Evolutionary conservation across 2,329 filamentous ascomycete species (phyloP).

Genomic region (Penicillium griseofulvum): DNA sequence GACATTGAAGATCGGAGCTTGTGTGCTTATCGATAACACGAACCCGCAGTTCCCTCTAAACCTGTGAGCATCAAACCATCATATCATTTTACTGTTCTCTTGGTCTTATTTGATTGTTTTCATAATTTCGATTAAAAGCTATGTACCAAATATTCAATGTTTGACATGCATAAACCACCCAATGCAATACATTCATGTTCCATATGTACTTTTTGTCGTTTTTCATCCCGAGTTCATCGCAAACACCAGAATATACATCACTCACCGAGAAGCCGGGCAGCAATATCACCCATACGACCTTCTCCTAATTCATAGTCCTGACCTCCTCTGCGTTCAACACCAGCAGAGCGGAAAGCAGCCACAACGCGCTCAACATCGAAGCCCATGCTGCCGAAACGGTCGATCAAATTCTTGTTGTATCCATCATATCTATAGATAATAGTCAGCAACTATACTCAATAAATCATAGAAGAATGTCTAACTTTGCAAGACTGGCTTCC

Average conservation of each 20-base stretch:
- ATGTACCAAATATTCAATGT: background rate
- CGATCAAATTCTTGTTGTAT: conserved; percentile 79
- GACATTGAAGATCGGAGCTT: background rate
- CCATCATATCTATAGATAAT: conserved; percentile 67
- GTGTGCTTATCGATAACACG: conserved; percentile 5
- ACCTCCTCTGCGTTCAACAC: conserved; percentile 74
- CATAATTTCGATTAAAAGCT: background rate
- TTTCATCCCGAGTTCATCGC: background rate
- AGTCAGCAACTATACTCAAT: conserved; percentile 28
- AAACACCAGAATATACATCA: conserved; percentile 3
- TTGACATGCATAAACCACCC: background rate
- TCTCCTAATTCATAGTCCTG: conserved; percentile 84
- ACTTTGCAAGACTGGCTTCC: conserved; percentile 57
- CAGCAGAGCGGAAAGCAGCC: conserved; percentile 74
- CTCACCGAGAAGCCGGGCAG: conserved; percentile 78
- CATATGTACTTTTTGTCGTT: background rate
- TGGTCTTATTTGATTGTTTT: background rate
- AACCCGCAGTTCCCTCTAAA: background rate
- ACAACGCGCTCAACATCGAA: conserved; percentile 87
- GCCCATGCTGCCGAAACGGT: conserved; percentile 85
- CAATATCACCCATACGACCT: conserved; percentile 86
- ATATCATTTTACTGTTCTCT: background rate
- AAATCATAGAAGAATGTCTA: conserved; percentile 24
- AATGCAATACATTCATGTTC: background rate
- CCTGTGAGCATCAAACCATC: background rate